phyloP scores from a whole-genome alignment of 176 grass and related monocot genomes.

The Eragrostis nindensis region DNA sequence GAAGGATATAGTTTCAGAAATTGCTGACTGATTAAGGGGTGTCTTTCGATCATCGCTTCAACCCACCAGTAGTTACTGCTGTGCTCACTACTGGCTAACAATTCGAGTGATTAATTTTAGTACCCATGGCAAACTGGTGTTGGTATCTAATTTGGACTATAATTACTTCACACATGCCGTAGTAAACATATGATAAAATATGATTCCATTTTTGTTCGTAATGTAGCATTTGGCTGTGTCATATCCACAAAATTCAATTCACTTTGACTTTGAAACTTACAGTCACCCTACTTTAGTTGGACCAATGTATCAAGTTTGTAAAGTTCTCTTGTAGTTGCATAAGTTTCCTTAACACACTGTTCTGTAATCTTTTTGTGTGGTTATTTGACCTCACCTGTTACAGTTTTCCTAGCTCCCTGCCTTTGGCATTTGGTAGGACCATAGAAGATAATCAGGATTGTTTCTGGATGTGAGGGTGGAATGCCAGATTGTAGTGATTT shows the following conservation, averaged over 20 bases:
- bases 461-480: neutral
- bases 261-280: neutral
- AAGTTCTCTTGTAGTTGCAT: neutral
- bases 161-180: neutral
- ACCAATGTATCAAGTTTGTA: neutral
- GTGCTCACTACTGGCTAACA: neutral
- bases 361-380: constrained; percentile 2
- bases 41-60: neutral
- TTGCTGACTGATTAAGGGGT: constrained; percentile 8
- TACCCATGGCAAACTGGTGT: neutral
- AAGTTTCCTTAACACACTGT: neutral
- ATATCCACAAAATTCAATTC: no score
- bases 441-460: constrained; percentile 17
- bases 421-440: neutral
- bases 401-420: neutral
- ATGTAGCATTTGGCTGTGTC: no score
- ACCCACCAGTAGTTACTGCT: neutral
- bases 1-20: constrained; percentile 7
- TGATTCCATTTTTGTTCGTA: neutral
- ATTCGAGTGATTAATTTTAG: constrained; percentile 15
- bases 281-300: neutral
- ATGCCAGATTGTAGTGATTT: neutral
- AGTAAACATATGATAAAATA: no score
- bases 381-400: constrained; percentile 11
- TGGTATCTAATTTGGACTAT: neutral